Base-by-base conservation (phyloP, 129 eudicot species). In the Tanacetum coccineum region DNA sequence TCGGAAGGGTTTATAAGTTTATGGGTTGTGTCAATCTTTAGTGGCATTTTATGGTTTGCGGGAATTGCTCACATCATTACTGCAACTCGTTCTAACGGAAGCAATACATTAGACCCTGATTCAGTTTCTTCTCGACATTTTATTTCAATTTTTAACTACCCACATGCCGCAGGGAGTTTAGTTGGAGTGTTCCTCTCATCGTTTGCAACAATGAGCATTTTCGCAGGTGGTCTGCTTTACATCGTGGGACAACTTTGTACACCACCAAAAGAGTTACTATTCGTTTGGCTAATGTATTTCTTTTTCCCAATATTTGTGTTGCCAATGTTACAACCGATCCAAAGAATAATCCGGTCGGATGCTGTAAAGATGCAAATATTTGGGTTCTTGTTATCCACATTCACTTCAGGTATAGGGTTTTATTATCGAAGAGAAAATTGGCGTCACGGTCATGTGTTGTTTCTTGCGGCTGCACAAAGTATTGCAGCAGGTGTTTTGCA, bases 331-430 rank as follows among this genome's bases (percentile, higher is more conserved):
- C 94, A 85, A 40, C 90, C 89, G 0, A 26, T 89, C 13, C 93
- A 86, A 46, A 85, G 75, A 25, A 14, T 79, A 17, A 83, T 89
- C 54, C 86, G 78, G 42, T 79, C 87, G 0, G 96, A 89, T 44
- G 96, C 96, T 1, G 90, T 85, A 17, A 89, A 81, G 65, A 89
- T 89, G 96, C 94, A 89, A 73, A 64, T 89, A 19, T 80, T 89
- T 8, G 96, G 96, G 26, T 83, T 83, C 42, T 58, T 86, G 32
- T 51, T 89, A 9, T 60, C 96, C 0, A 72, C 78, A 26, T 13
- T 83, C 1, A 74, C 87, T 3, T 79, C 96, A 1, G 94, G 96
- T 0, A 81, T 86, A 46, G 96, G 96, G 32, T 84, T 74, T 48
- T 89, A 89, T 65, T 80, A 85, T 39, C 74, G 83, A 40, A 44